Percentiles rank a stretch among this genome's conserved stretches.
phyloP scores from a whole-genome alignment of 2,329 filamentous ascomycete species.

The Periconia sp. region DNA sequence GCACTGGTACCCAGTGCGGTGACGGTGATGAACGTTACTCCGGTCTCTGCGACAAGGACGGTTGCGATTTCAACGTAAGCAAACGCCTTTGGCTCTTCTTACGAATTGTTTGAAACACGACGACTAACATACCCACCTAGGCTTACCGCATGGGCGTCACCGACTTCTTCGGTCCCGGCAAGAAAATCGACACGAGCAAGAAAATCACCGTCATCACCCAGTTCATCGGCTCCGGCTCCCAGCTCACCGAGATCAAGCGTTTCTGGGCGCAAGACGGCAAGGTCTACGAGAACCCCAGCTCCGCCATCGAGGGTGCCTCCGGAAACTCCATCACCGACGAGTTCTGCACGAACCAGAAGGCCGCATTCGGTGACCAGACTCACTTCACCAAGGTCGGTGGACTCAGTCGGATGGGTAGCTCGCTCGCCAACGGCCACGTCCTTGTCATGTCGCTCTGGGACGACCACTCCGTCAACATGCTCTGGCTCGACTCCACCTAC shows the following conservation, averaged over 20 bases:
- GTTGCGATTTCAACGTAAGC: conserved; percentile 60
- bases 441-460: conserved; percentile 66
- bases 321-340: conserved; percentile 59
- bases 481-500: conserved; percentile 72
- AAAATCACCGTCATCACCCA: conserved; percentile 56
- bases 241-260: conserved; percentile 50
- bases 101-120: background rate
- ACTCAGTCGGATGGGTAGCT: conserved; percentile 56
- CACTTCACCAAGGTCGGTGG: conserved; percentile 60
- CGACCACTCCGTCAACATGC: conserved; percentile 69
- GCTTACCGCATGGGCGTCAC: conserved; percentile 65
- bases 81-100: background rate
- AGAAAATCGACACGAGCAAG: conserved; percentile 47
- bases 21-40: conserved; percentile 56
- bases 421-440: conserved; percentile 62
- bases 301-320: conserved; percentile 49
- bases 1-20: conserved; percentile 50
- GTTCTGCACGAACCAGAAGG: conserved; percentile 61
- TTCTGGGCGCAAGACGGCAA: conserved; percentile 55
- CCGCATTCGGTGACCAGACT: conserved; percentile 56
- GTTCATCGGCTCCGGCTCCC: conserved; percentile 49
- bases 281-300: conserved; percentile 49
- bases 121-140: conserved; percentile 8
- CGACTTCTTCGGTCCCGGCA: conserved; percentile 63
- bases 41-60: conserved; percentile 68